These are phyloP conservation scores for Penicillium sp. DNA, from an alignment of 2,329 filamentous ascomycete genomes.

Conservation along the genomic window DNA sequence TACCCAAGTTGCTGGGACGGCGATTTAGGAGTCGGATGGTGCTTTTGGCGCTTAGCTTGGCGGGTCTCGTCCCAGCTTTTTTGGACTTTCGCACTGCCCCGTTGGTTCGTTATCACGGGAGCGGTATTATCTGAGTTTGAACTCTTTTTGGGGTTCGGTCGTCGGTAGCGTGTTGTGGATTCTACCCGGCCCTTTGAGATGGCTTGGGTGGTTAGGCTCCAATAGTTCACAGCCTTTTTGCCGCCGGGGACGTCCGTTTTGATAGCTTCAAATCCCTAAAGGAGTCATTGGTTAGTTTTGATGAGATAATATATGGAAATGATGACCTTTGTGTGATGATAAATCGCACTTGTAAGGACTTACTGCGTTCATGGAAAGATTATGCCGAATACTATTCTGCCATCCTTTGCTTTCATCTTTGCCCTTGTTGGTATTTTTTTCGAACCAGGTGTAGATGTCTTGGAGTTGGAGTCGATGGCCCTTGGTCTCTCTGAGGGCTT, in stretches of 20 bases:
- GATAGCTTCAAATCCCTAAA: constrained; percentile 53
- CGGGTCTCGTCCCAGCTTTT: background rate
- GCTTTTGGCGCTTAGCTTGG: background rate
- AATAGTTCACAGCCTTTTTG: constrained; percentile 67
- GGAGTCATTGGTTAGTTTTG: background rate
- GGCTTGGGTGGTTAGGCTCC: constrained; percentile 73
- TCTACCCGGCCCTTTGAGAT: constrained; percentile 67
- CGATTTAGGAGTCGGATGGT: too few relatives aligned
- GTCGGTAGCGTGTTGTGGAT: constrained; percentile 80
- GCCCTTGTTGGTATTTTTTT: constrained; percentile 74
- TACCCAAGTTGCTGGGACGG: too few relatives aligned
- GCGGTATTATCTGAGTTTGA: constrained; percentile 38
- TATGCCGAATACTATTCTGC: constrained; percentile 95
- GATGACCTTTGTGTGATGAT: background rate
- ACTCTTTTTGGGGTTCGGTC: constrained; percentile 45
- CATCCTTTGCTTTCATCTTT: constrained; percentile 69
- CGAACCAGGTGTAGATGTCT: constrained; percentile 90
- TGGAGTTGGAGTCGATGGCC: constrained; percentile 73
- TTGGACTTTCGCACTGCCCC: constrained; percentile 19
- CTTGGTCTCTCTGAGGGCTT: constrained; percentile 68
- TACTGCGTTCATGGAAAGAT: constrained; percentile 93
- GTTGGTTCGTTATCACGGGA: constrained; percentile 35
- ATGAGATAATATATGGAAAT: background rate
- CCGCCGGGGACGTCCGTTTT: constrained; percentile 49
- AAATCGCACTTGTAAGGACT: constrained; percentile 32